These are phyloP conservation scores for Penicillium concentricum DNA, from an alignment of 2,329 filamentous ascomycete genomes.

Conservation along the genomic window DNA sequence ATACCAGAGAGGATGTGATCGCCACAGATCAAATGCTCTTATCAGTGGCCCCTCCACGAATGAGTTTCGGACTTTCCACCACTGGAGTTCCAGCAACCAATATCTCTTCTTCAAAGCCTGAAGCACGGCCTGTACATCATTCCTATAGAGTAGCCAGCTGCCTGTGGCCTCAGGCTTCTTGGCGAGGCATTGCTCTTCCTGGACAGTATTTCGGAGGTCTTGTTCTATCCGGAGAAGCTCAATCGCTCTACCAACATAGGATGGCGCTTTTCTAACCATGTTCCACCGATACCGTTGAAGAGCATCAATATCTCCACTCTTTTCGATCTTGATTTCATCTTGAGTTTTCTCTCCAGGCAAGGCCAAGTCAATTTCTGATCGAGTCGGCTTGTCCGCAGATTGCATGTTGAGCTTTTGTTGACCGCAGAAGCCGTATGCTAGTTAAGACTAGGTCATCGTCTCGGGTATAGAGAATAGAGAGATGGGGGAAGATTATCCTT, in stretches of 20 bases:
- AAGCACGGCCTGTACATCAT: background rate
- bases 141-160: background rate
- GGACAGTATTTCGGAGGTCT: background rate
- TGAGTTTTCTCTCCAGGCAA: background rate
- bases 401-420: background rate
- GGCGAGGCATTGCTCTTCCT: background rate
- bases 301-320: background rate
- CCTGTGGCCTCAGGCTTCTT: background rate
- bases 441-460: background rate
- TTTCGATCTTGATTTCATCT: background rate
- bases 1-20: constrained; percentile 11
- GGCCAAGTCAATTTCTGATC: background rate
- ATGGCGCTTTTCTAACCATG: background rate
- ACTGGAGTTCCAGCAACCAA: background rate
- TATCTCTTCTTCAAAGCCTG: background rate
- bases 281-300: background rate
- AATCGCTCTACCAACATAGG: background rate
- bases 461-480: background rate
- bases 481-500: background rate
- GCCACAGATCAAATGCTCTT: constrained; percentile 9
- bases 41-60: background rate
- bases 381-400: background rate
- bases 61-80: background rate
- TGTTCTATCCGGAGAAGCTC: background rate
- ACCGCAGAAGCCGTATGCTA: background rate